Base-by-base conservation (phyloP, 2,329 filamentous ascomycete species). In the Phyllosticta citribraziliensis region DNA sequence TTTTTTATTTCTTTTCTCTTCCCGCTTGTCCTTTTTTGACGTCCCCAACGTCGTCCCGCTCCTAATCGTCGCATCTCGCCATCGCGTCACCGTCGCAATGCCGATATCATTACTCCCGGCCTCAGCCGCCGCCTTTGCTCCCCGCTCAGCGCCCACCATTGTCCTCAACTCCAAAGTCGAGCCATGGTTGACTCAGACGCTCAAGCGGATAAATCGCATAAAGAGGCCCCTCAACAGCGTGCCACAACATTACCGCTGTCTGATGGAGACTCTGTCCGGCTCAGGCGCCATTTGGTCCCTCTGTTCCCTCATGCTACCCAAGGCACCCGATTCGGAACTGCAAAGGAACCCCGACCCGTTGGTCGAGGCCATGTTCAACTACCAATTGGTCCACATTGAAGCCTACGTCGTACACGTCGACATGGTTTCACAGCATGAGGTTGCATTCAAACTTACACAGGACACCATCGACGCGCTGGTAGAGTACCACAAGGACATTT, bases 401-500 rank as follows among this genome's bases (percentile, higher is more conserved):
- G 94, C 94, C 58, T 99, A 99, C 75, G 93, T 97, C 68, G 94
- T 99, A 64, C 93, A 97, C 76, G 91, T 99, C 76, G 94, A 99
- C 79, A 96, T 97, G 91, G 93, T 99, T 63, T 85, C 95, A 70
- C 88, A 92, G 76, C 94, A 96, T 74, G 94, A 97, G 79, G 91
- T 99, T 70, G 94, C 92, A 67, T 97, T 92, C 84, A 99, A 99
- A 83, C 84, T 99, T 70, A 97, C 92, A 24, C 84, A 87, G 62
- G 94, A 97, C 73, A 91, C 92, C 64, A 99, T 99, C 77, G 91
- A 96, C 70, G 79, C 89, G 58, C 84, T 99, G 66, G 88, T 96
- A 73, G 90, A 96, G 74, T 96, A 96, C 76, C 94, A 99, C 83
- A 92, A 94, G 80, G 90, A 97, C 66, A 84, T 97, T 68, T 92